Evolutionary conservation across 2,329 filamentous ascomycete genomes (phyloP).

Genomic region (Fusarium compactum): DNA sequence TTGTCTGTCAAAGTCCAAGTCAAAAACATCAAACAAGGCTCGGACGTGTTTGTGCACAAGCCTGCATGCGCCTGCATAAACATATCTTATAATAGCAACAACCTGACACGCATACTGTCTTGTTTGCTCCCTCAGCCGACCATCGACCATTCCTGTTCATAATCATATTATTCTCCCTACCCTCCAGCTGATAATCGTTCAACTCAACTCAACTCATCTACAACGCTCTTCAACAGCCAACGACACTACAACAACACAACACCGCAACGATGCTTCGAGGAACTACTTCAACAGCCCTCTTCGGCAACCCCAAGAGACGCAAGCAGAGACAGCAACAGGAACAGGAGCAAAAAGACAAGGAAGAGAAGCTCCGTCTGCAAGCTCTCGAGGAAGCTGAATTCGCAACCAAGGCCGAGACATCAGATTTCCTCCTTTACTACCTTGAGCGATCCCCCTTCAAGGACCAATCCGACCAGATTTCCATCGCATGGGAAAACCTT

Average conservation of each 20-base stretch:
- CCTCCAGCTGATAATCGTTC: slow-evolving; percentile 21
- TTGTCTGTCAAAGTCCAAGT: background rate
- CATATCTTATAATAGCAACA: slow-evolving; percentile 32
- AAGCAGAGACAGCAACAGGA: slow-evolving; percentile 45
- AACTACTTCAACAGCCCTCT: slow-evolving; percentile 40
- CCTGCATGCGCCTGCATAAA: slow-evolving; percentile 26
- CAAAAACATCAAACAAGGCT: slow-evolving; percentile 24
- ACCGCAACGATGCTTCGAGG: slow-evolving; percentile 38
- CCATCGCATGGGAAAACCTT: slow-evolving; percentile 51
- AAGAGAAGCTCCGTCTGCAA: slow-evolving; percentile 40
- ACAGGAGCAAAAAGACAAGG: slow-evolving; percentile 37
- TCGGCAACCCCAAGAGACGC: slow-evolving; percentile 45
- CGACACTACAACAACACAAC: background rate
- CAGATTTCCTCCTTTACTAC: slow-evolving; percentile 50
- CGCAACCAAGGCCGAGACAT: slow-evolving; percentile 48
- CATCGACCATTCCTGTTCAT: slow-evolving; percentile 15
- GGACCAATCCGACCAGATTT: slow-evolving; percentile 50
- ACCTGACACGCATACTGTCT: slow-evolving; percentile 36
- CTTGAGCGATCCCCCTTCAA: slow-evolving; percentile 48
- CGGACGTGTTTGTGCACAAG: slow-evolving; percentile 29
- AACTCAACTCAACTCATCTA: slow-evolving; percentile 3
- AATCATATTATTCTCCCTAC: background rate
- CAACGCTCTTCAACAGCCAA: background rate
- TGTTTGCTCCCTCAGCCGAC: slow-evolving; percentile 24
- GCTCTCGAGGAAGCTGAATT: slow-evolving; percentile 49